Percentiles rank a stretch among this genome's conserved stretches.
phyloP scores from a whole-genome alignment of 2,329 filamentous ascomycete species.

The Clonostachys rhizophaga region DNA sequence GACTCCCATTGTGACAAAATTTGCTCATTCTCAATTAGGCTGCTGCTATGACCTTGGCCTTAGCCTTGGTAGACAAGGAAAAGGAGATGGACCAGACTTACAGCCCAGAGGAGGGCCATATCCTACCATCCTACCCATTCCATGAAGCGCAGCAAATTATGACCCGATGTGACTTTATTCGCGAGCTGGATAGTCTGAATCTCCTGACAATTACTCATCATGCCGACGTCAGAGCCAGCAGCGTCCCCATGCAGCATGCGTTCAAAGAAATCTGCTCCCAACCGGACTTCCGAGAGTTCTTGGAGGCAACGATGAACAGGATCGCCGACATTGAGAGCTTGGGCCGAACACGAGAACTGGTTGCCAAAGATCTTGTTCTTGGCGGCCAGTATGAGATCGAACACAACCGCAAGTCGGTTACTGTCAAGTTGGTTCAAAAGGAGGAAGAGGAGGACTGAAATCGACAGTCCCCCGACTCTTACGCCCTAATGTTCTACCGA shows the following conservation, averaged over 20 bases:
- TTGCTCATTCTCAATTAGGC: slow-evolving; percentile 42
- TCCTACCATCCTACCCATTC: slow-evolving; percentile 75
- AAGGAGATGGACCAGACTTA: slow-evolving; percentile 62
- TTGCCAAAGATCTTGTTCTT: slow-evolving; percentile 89
- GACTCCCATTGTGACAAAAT: not conserved
- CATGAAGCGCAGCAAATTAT: slow-evolving; percentile 87
- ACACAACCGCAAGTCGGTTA: slow-evolving; percentile 29
- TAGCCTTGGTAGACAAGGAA: slow-evolving; percentile 83
- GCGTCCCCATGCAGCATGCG: slow-evolving; percentile 92
- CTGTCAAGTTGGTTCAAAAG: slow-evolving; percentile 36
- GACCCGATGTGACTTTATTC: slow-evolving; percentile 93
- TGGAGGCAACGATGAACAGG: slow-evolving; percentile 77
- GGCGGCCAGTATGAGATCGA: slow-evolving; percentile 73
- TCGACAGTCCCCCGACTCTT: too few relatives aligned
- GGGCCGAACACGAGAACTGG: slow-evolving; percentile 88
- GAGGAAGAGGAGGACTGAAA: slow-evolving; percentile 21
- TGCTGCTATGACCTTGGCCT: slow-evolving; percentile 89
- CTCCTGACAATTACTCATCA: slow-evolving; percentile 89
- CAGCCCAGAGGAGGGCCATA: slow-evolving; percentile 62
- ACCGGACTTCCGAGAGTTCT: slow-evolving; percentile 74
- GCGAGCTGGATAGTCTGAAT: slow-evolving; percentile 87
- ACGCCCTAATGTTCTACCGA: too few relatives aligned
- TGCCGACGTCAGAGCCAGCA: slow-evolving; percentile 86
- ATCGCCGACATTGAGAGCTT: slow-evolving; percentile 93
- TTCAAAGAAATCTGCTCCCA: slow-evolving; percentile 78